Base-by-base conservation (phyloP, 768 basidiomycete species). In the Sarcodon aspratus region DNA sequence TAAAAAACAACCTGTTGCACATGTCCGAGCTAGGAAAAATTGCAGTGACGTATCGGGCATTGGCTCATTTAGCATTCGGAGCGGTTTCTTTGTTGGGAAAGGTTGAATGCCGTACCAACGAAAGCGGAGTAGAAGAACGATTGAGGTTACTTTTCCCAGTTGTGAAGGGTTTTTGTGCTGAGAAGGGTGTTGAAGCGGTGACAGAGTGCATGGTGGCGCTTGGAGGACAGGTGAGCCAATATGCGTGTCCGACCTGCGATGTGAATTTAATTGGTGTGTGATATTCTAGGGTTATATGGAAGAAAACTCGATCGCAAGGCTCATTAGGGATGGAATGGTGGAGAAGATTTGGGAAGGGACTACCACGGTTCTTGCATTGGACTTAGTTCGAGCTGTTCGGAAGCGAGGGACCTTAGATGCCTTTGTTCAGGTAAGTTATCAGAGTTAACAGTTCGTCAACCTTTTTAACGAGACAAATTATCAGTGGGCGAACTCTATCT, bases 331-430 rank as follows among this genome's bases (percentile, higher is more conserved):
- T 64, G 69, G 70, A 2, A 59, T 83, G 7, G 87, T 88, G 10
- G 87, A 89, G 64, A 83, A 80, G 55, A 86, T 90, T 37, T 89
- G 86, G 85, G 87, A 89, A 63, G 85, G 84, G 0, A 85, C 85
- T 0, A 70, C 73, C 11, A 76, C 75, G 0, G 82, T 88, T 3
- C 71, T 88, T 5, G 71, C 83, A 1, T 62, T 87, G 45, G 85
- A 90, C 59, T 65, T 87, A 36, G 64, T 76, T 8, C 68, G 84
- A 44, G 78, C 77, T 4, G 69, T 74, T 17, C 63, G 65, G 40
- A 73, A 78, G 52, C 67, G 67, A 12, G 51, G 53, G 1, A 67
- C 69, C 1, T 53, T 81, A 48, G 55, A 61, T 11, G 66, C 77
- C 0, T 85, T 80, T 53, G 56, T 66, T 7, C 61, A 69, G 10